A percentile compares a stretch with the other conserved stretches of the same genome.
Conservation (phyloP, 352 stramenopile species). For the Pythium dissotocum region DNA sequence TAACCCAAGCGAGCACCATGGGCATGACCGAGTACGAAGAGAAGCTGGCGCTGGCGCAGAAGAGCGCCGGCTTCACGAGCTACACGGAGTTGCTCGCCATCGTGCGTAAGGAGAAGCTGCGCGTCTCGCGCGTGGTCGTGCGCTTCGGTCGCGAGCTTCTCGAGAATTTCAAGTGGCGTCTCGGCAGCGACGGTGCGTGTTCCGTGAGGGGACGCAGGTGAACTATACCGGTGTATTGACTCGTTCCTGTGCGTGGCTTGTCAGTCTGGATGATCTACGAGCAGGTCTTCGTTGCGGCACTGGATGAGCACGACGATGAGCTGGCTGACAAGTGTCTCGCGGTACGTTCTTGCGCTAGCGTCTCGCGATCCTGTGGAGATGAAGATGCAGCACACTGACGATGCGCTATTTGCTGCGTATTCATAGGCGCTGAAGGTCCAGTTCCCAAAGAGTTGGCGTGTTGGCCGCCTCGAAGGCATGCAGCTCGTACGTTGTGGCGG, state of each 20-base stretch:
- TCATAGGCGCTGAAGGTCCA: slow-evolving; percentile 33
- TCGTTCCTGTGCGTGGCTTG: background rate
- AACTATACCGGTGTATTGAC: background rate
- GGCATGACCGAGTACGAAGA: slow-evolving; percentile 35
- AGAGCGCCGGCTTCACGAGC: slow-evolving; percentile 28
- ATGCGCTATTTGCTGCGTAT: background rate
- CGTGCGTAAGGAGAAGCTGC: slow-evolving; percentile 44
- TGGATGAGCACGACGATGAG: slow-evolving; percentile 37
- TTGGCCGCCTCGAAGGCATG: slow-evolving; percentile 40
- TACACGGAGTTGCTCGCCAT: slow-evolving; percentile 37
- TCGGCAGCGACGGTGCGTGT: slow-evolving; percentile 31
- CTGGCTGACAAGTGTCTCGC: slow-evolving; percentile 33
- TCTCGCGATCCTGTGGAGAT: background rate
- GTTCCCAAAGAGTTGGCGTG: slow-evolving; percentile 42
- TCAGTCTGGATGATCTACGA: slow-evolving; percentile 44
- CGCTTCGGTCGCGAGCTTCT: slow-evolving; percentile 36
- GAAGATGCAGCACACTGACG: background rate
- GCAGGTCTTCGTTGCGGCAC: slow-evolving; percentile 40
- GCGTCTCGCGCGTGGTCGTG: slow-evolving; percentile 32
- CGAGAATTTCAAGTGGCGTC: slow-evolving; percentile 38
- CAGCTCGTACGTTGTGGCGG: slow-evolving; percentile 19
- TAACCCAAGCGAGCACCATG: slow-evolving; percentile 16
- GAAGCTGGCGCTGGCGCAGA: slow-evolving; percentile 32
- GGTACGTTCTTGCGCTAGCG: slow-evolving; percentile 3
- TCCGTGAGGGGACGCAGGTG: background rate